Base-by-base conservation (phyloP, 805 yeast species). In the Ogataea allantospora region DNA sequence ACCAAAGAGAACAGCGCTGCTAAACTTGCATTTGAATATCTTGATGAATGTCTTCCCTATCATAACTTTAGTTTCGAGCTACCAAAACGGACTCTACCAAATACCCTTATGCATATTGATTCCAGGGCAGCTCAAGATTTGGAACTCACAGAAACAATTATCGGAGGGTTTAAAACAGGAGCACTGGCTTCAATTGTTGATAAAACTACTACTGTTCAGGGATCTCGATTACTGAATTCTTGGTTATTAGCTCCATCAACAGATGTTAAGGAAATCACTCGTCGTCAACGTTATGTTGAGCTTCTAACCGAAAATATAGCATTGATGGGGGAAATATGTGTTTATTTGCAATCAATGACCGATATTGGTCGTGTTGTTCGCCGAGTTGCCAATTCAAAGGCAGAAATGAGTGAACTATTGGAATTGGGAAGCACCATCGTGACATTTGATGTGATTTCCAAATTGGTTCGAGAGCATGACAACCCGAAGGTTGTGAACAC, bases 161-260 rank as follows among this genome's bases (percentile, higher is more conserved):
- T 85, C 40, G 73, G 75, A 7, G 71, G 73, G 10, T 70, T 77
- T 11, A 65, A 60, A n/a, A 71, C 70, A 6, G 95, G 95, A 0
- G 80, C 95, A 0, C 59, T 91, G 15, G 65, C 86, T 5, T 74
- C 77, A n/a, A 72, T 83, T 0, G 73, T 93, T 3, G 75, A 77
- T 41, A 65, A 83, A 35, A 91, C 98, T 0, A 77, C 75, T 3
- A 88, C 98, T 0, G 70, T 81, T 1, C 79, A 93, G 0, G 98
- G 98, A 0, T 66, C 95, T 0, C 66, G 98, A 27, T 54, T 84
- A n/a, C 62, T 93, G 9, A 74, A 81, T 6, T 79, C 80, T 35
- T 88, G 97, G 96, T 62, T 91, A 4, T 70, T 85, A 17, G 78
- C 87, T 2, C 99, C 99, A 0, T 71, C 86, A 0, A 70, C 83